phyloP scores from a whole-genome alignment of 2,329 filamentous ascomycete genomes.

The Aspergillus persii region DNA sequence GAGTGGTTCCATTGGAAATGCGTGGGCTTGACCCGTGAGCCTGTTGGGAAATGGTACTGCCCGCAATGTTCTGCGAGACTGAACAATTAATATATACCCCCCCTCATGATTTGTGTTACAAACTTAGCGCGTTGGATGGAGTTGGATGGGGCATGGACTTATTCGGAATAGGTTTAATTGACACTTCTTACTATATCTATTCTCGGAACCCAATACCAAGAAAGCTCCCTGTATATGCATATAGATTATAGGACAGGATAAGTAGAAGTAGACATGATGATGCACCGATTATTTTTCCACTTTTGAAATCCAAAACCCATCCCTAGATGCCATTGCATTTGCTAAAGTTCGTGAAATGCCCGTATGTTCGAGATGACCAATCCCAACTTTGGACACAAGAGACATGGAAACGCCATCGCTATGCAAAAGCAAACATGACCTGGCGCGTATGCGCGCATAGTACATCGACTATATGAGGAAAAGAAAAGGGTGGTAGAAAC shows the following conservation, averaged over 20 bases:
- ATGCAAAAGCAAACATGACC: constrained; percentile 30
- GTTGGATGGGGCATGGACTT: not conserved
- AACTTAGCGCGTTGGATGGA: not conserved
- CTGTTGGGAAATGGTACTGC: constrained; percentile 58
- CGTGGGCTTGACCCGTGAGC: constrained; percentile 60
- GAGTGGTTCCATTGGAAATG: constrained; percentile 69
- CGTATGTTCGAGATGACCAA: constrained; percentile 8
- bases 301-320: constrained; percentile 1
- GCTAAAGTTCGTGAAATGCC: constrained; percentile 5
- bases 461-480: constrained; percentile 8
- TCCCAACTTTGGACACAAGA: constrained; percentile 13
- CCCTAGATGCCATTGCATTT: not conserved
- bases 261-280: not conserved
- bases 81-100: constrained; percentile 28
- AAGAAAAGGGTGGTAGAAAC: not conserved
- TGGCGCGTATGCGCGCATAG: constrained; percentile 12
- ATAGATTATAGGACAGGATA: not conserved
- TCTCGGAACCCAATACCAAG: not conserved
- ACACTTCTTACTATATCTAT: not conserved
- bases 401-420: constrained; percentile 37
- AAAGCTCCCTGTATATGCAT: not conserved
- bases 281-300: not conserved
- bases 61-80: constrained; percentile 49
- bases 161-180: not conserved
- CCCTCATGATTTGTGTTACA: not conserved